phyloP scores from a whole-genome alignment of 192 early-diverging fungal genomes.

The Backusella australiensis region DNA sequence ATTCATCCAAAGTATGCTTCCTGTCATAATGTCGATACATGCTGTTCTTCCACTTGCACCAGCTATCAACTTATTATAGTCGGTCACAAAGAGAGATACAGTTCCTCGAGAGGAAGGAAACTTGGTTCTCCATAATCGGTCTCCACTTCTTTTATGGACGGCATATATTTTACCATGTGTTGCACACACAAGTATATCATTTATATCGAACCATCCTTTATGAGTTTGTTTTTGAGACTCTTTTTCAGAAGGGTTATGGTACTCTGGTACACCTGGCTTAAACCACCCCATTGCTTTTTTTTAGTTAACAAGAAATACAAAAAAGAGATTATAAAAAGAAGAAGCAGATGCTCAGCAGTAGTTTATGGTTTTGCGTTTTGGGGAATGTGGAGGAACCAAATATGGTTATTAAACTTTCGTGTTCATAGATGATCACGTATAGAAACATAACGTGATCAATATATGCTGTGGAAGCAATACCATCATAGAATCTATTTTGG shows the following conservation, averaged over 20 bases:
- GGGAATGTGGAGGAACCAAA: background rate
- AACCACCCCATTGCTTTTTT: background rate
- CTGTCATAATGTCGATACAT: slow-evolving; percentile 17
- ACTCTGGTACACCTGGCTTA: background rate
- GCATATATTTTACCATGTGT: slow-evolving; percentile 24
- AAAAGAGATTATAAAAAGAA: background rate
- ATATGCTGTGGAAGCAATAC: background rate
- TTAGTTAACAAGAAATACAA: background rate
- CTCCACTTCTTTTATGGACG: slow-evolving; percentile 20
- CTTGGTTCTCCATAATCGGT: slow-evolving; percentile 12
- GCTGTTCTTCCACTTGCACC: slow-evolving; percentile 10
- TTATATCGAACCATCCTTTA: background rate
- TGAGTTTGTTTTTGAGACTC: background rate
- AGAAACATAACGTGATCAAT: background rate
- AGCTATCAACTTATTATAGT: slow-evolving; percentile 10
- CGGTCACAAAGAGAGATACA: slow-evolving; percentile 22
- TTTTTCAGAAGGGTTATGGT: background rate
- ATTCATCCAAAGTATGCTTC: slow-evolving; percentile 19
- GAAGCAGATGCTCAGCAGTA: background rate
- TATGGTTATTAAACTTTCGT: background rate
- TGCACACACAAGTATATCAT: slow-evolving; percentile 16
- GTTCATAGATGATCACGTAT: background rate
- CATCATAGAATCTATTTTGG: background rate
- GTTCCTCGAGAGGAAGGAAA: background rate
- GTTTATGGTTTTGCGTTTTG: background rate